These are phyloP conservation scores for Fusarium ramigenum DNA, from an alignment of 2,329 filamentous ascomycete genomes.

Conservation along the genomic window DNA sequence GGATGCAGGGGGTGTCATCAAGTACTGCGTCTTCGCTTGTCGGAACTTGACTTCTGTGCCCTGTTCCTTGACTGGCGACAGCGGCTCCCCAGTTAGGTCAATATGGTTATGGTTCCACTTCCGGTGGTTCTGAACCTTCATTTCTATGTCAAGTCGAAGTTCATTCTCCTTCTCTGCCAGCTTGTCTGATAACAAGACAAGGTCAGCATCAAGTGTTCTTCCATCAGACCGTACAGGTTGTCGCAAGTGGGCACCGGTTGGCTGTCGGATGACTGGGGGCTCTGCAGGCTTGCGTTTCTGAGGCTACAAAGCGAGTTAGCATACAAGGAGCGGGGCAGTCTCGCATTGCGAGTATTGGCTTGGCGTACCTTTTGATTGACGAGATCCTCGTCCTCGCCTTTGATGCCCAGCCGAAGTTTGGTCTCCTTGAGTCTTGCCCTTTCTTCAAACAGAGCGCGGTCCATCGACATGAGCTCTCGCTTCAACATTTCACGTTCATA, in stretches of 20 bases:
- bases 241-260: constrained; percentile 72
- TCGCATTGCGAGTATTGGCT: constrained; percentile 41
- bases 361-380: constrained; percentile 87
- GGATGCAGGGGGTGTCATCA: constrained; percentile 71
- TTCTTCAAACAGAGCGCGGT: constrained; percentile 84
- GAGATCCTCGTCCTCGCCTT: constrained; percentile 91
- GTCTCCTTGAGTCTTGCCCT: constrained; percentile 84
- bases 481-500: constrained; percentile 83
- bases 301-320: constrained; percentile 61
- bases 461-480: constrained; percentile 77
- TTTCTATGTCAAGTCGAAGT: constrained; percentile 83
- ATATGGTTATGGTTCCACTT: constrained; percentile 92
- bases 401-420: constrained; percentile 89
- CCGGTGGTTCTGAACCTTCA: constrained; percentile 86
- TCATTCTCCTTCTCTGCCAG: constrained; percentile 83
- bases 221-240: constrained; percentile 76
- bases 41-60: constrained; percentile 72
- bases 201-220: constrained; percentile 78
- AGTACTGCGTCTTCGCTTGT: constrained; percentile 75
- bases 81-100: constrained; percentile 85
- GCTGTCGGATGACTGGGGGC: constrained; percentile 67
- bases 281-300: constrained; percentile 76
- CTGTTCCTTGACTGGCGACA: constrained; percentile 79
- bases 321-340: constrained; percentile 33
- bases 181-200: constrained; percentile 79